Base-by-base conservation (phyloP, 805 yeast genomes). In the Candida takata region DNA sequence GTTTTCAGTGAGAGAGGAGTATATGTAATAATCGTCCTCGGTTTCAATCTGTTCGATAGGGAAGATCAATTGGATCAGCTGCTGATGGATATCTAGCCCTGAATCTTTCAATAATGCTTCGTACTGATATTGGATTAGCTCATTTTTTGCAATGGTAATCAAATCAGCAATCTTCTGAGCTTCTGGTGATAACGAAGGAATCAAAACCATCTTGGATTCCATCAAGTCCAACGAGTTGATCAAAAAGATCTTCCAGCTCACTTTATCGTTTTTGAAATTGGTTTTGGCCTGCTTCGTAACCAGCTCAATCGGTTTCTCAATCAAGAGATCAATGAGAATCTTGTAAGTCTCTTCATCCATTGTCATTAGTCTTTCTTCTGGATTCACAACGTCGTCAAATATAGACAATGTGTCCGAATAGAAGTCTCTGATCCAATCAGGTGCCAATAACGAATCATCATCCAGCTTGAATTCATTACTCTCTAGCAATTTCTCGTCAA, bases 361-460 rank as follows among this genome's bases (percentile, higher is more conserved):
- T 18, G 63, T 63, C 44, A 80, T 50, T 8, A 77, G 52, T 8
- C 40, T 35, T 4, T 42, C 34, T 9, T 48, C 20, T 14, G 33
- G 24, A 3, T 21, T 31, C 29, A 26, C 20, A 7, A 20, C 25
- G 14, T 40, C 40, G 40, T 49, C 38, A 44, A 62, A 68, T 2
- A 84, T 57, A 1, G 75, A 74, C 38, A 79, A 64, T 20, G 82
- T 62, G 12, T 75, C 80, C 0, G 74, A 62, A 32, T 81, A 68
- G 45, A 79, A 77, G n/a, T 74, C 79, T 33, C 72, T 63, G 16
- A 84, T 60, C 87, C 94, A 88, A 41, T 84, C 94, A 0, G 97
- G 95, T 5, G 95, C 78, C 41, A 79, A 73, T 16, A 84, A 61
- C 41, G 84, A 84, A 20, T 69, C 69, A 34, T 63, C 52, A 30